Conservation (phyloP, 2,329 filamentous ascomycete genomes). For the Pestalotiopsis sp. region DNA sequence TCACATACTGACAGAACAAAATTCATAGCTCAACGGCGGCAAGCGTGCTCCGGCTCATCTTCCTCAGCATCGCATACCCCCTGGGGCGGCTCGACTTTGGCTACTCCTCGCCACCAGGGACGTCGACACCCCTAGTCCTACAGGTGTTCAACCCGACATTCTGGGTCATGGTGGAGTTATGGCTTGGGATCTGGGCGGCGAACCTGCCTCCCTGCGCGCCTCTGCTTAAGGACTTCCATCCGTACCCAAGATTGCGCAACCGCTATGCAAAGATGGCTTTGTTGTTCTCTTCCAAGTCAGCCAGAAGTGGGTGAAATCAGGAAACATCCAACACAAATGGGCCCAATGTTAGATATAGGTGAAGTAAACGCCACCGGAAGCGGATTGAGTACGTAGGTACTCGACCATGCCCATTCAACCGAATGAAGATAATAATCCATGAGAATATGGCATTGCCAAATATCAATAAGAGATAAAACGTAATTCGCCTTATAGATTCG, state of each 20-base stretch:
- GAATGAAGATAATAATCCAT: too few relatives aligned
- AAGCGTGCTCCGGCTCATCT: not conserved
- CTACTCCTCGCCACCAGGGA: not conserved
- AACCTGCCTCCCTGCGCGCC: slow-evolving; percentile 12
- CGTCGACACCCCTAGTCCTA: slow-evolving; percentile 1
- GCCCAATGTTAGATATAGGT: too few relatives aligned
- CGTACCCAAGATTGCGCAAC: not conserved
- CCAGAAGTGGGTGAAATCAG: too few relatives aligned
- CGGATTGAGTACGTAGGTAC: too few relatives aligned
- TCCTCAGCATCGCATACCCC: not conserved
- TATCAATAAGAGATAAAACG: too few relatives aligned
- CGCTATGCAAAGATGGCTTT: not conserved
- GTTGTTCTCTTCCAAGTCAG: too few relatives aligned
- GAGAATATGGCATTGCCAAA: too few relatives aligned
- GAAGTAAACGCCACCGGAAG: too few relatives aligned
- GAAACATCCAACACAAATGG: too few relatives aligned
- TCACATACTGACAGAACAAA: not conserved
- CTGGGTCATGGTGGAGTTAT: slow-evolving; percentile 18
- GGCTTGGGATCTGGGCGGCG: slow-evolving; percentile 15
- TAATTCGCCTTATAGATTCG: not conserved
- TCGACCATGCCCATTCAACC: too few relatives aligned
- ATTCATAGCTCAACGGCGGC: not conserved
- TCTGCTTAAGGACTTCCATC: not conserved
- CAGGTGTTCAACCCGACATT: slow-evolving; percentile 17
- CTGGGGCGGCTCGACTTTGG: not conserved